A percentile compares a stretch with the other conserved stretches of the same genome.
Conservation (phyloP, 768 basidiomycete species). For the Holtermannia corniformis region DNA sequence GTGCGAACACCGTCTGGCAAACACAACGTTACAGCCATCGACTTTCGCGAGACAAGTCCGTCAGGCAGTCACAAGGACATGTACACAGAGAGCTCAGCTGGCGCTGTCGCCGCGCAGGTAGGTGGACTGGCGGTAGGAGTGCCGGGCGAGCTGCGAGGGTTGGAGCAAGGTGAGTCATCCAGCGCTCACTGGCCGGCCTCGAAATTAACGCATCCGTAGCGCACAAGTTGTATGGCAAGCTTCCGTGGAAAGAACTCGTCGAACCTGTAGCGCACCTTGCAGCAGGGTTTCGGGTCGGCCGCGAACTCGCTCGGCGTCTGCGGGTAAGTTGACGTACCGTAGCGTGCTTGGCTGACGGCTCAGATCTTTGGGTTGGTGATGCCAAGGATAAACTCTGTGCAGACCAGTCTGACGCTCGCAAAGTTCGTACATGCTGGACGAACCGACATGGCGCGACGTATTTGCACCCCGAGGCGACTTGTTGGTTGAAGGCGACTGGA, state of each 20-base stretch:
- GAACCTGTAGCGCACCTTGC: constrained; percentile 67
- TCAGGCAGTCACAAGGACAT: constrained; percentile 62
- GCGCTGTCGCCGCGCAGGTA: constrained; percentile 46
- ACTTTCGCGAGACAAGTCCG: constrained; percentile 85
- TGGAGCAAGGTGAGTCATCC: constrained; percentile 50
- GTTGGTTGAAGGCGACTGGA: constrained; percentile 62
- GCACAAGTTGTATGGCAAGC: constrained; percentile 66
- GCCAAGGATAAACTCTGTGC: neutral
- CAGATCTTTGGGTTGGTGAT: constrained; percentile 12
- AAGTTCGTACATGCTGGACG: constrained; percentile 36
- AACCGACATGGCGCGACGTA: constrained; percentile 65
- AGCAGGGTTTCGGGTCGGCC: constrained; percentile 65
- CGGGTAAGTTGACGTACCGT: constrained; percentile 45
- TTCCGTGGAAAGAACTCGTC: constrained; percentile 71
- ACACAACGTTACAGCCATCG: constrained; percentile 46
- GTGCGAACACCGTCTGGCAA: constrained; percentile 30
- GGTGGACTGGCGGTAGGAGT: constrained; percentile 85
- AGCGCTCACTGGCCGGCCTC: neutral
- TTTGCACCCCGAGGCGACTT: constrained; percentile 71
- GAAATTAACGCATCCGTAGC: constrained; percentile 41
- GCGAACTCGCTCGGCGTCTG: constrained; percentile 65
- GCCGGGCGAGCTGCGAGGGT: constrained; percentile 80
- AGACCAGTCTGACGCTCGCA: constrained; percentile 6
- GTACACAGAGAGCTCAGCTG: constrained; percentile 53
- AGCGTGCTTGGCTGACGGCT: neutral